Conservation (phyloP, 148 eudicot species). For the Chenopodium suecicum region DNA sequence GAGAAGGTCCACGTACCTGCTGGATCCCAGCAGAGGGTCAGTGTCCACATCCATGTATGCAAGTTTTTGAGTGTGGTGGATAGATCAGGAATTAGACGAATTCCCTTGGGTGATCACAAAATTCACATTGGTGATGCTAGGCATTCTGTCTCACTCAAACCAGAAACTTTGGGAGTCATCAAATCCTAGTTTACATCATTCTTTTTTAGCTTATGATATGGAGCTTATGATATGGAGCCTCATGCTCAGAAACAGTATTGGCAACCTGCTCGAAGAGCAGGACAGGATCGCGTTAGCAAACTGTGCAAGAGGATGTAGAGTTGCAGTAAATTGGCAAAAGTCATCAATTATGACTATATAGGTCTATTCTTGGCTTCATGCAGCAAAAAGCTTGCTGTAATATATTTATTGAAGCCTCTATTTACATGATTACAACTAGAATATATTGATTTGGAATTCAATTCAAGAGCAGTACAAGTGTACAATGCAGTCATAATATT, state of each 20-base stretch:
- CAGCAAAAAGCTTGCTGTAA: not conserved
- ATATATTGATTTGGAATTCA: not conserved
- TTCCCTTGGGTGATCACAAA: constrained; percentile 72
- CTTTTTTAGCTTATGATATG: not conserved
- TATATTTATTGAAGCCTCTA: constrained; percentile 10
- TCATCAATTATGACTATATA: constrained; percentile 26
- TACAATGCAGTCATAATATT: not conserved
- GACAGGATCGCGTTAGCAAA: not conserved
- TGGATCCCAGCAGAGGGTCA: constrained; percentile 45
- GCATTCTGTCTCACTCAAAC: constrained; percentile 58
- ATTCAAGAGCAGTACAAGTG: not conserved
- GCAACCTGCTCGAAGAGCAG: constrained; percentile 13
- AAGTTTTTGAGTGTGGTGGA: constrained; percentile 80
- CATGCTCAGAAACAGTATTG: not conserved
- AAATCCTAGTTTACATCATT: constrained; percentile 10
- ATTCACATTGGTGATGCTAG: constrained; percentile 61
- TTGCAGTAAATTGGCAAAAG: constrained; percentile 9
- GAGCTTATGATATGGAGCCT: not conserved
- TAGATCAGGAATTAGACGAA: constrained; percentile 59
- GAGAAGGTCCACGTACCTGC: constrained; percentile 60
- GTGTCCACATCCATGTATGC: constrained; percentile 64
- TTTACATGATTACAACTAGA: not conserved
- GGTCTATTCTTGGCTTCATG: constrained; percentile 23
- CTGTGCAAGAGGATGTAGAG: not conserved
- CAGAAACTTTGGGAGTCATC: constrained; percentile 30